Percentiles rank a stretch among this genome's conserved stretches.
phyloP scores from a whole-genome alignment of 441 rosid genomes.

The Bocquillonia castaneifolia region DNA sequence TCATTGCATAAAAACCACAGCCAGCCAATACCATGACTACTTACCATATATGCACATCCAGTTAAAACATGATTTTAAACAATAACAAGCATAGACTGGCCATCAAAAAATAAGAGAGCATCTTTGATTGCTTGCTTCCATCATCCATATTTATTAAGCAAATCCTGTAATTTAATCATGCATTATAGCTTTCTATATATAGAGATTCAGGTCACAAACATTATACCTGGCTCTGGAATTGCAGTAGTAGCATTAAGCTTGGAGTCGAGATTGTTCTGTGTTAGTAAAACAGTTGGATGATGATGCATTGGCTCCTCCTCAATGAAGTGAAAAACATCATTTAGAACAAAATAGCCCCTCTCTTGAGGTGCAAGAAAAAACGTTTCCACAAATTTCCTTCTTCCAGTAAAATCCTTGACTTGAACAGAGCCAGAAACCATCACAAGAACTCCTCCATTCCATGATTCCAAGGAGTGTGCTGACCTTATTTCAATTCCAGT shows the following conservation, averaged over 20 bases:
- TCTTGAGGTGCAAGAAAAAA: constrained; percentile 96
- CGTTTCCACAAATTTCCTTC: constrained; percentile 79
- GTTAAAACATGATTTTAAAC: background rate
- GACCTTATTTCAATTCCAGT: constrained; percentile 68
- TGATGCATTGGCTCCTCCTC: constrained; percentile 56
- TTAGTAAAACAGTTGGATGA: constrained; percentile 44
- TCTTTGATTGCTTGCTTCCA: constrained; percentile 2
- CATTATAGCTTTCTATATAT: constrained; percentile 1
- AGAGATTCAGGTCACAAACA: background rate
- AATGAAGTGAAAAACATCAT: constrained; percentile 71
- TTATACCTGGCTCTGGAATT: constrained; percentile 48
- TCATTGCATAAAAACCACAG: background rate
- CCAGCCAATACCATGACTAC: background rate
- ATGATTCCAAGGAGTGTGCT: constrained; percentile 68
- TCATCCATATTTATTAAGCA: constrained; percentile 8
- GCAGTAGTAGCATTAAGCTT: constrained; percentile 32
- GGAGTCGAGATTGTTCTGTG: constrained; percentile 37
- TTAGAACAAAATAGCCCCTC: constrained; percentile 82
- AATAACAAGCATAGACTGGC: background rate
- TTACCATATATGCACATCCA: background rate
- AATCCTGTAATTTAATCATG: background rate
- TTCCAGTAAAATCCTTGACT: constrained; percentile 44
- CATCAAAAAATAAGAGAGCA: background rate
- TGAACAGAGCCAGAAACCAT: constrained; percentile 77
- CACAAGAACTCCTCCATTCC: constrained; percentile 81